Conservation (phyloP, 306 rosid species). For the Quillaja saponaria region DNA sequence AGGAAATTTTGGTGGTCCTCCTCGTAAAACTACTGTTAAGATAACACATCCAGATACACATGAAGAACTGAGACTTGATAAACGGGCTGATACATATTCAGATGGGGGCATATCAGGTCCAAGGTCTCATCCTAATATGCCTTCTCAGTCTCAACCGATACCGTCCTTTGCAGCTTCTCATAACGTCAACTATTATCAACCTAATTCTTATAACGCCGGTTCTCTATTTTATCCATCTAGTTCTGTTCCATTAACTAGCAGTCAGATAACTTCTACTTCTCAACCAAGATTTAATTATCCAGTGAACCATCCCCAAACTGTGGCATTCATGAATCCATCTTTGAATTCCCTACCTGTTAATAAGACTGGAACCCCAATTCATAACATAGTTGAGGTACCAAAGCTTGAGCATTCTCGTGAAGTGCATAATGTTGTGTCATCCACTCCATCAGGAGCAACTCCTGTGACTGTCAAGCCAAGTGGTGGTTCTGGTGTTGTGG, state of each 20-base stretch:
- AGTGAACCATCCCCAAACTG: conserved; percentile 59
- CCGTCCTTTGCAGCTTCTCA: conserved; percentile 52
- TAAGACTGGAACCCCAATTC: conserved; percentile 49
- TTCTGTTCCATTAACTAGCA: conserved; percentile 62
- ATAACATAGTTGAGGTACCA: conserved; percentile 46
- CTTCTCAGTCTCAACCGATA: conserved; percentile 71
- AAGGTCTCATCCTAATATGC: conserved; percentile 58
- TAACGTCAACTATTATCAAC: conserved; percentile 46
- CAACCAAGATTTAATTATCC: conserved; percentile 66
- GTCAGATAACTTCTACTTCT: conserved; percentile 60
- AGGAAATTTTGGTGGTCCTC: conserved; percentile 64
- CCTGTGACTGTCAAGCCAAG: conserved; percentile 52
- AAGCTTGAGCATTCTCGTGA: conserved; percentile 54
- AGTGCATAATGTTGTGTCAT: conserved; percentile 30
- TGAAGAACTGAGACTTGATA: conserved; percentile 84
- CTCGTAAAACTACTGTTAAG: conserved; percentile 76
- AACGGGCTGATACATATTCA: conserved; percentile 56
- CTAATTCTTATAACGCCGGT: conserved; percentile 43
- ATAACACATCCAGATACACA: conserved; percentile 96
- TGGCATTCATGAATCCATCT: conserved; percentile 46
- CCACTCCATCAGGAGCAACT: conserved; percentile 42
- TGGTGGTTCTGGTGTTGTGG: conserved; percentile 39
- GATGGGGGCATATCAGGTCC: conserved; percentile 63
- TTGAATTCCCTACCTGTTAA: conserved; percentile 42
- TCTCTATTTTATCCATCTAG: conserved; percentile 43